Conservation (phyloP, 768 basidiomycete genomes). For the Hortiboletus flavorubellus region DNA sequence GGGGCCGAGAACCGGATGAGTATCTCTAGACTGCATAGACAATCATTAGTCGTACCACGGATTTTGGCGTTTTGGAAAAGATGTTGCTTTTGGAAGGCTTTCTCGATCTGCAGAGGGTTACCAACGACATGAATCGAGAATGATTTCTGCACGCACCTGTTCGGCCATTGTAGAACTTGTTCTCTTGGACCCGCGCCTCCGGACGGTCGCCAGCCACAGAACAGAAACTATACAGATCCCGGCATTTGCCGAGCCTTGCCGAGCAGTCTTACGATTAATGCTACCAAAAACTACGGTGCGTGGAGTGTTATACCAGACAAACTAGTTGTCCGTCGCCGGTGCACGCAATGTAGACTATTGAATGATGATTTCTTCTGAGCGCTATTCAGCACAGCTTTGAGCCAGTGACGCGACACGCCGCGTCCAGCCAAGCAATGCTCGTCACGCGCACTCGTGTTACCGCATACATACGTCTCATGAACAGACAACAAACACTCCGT, state of each 20-base stretch:
- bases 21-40: not conserved
- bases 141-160: conserved; percentile 41
- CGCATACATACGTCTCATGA: conserved; percentile 40
- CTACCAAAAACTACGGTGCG: too few relatives aligned
- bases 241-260: conserved; percentile 30
- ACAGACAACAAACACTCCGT: conserved; percentile 75
- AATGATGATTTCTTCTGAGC: not conserved
- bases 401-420: conserved; percentile 1
- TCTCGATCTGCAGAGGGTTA: conserved; percentile 68
- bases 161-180: conserved; percentile 50
- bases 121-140: not conserved
- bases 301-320: too few relatives aligned
- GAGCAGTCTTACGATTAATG: too few relatives aligned
- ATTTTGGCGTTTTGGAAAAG: conserved; percentile 98
- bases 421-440: conserved; percentile 15
- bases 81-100: conserved; percentile 96
- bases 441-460: conserved; percentile 21
- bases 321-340: not conserved
- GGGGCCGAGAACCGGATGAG: conserved; percentile 10
- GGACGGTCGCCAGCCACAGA: conserved; percentile 31
- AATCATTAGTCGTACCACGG: conserved; percentile 57
- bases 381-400: not conserved
- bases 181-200: conserved; percentile 5
- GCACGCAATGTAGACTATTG: not conserved
- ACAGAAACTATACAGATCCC: conserved; percentile 40